Evolutionary conservation across 352 stramenopile genomes (phyloP).

Genomic region (Thalassiosira allenii): DNA sequence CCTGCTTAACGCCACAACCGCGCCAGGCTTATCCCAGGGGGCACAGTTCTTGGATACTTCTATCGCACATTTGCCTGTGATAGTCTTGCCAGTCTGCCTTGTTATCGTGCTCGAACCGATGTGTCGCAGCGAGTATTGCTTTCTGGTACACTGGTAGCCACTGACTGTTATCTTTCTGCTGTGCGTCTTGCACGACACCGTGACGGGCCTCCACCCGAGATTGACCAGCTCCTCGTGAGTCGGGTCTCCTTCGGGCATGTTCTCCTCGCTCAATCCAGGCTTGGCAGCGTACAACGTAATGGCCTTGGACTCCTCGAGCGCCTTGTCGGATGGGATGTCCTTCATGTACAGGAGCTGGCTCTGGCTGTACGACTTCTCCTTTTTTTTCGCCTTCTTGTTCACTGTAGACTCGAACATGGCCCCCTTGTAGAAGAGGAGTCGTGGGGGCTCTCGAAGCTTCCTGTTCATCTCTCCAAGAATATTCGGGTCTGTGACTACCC

Average conservation of each 20-base stretch:
- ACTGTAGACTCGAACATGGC: conserved; percentile 46
- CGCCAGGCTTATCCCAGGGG: conserved; percentile 18
- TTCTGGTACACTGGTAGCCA: not conserved
- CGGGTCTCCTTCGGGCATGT: conserved; percentile 2
- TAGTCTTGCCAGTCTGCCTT: conserved; percentile 14
- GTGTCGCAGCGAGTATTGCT: conserved; percentile 27
- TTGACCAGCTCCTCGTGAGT: not conserved
- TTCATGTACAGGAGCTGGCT: conserved; percentile 14
- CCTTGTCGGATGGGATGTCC: not conserved
- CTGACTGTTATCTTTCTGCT: not conserved
- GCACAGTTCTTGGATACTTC: conserved; percentile 17
- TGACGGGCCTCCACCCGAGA: conserved; percentile 6
- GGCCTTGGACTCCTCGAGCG: not conserved
- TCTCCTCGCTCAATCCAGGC: not conserved
- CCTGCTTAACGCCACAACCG: conserved; percentile 22
- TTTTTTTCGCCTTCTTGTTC: conserved; percentile 18
- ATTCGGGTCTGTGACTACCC: not conserved
- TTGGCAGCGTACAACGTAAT: not conserved
- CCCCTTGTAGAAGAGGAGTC: conserved; percentile 41
- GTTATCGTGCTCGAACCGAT: conserved; percentile 17
- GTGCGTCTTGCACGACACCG: not conserved
- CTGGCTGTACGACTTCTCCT: conserved; percentile 14
- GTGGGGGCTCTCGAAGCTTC: conserved; percentile 29
- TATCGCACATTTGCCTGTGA: conserved; percentile 11
- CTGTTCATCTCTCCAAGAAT: conserved; percentile 35